Evolutionary conservation across 139 green algal species (phyloP), one percentile per base, ranked within the genome.

Genomic region (Pleodorina starrii): DNA sequence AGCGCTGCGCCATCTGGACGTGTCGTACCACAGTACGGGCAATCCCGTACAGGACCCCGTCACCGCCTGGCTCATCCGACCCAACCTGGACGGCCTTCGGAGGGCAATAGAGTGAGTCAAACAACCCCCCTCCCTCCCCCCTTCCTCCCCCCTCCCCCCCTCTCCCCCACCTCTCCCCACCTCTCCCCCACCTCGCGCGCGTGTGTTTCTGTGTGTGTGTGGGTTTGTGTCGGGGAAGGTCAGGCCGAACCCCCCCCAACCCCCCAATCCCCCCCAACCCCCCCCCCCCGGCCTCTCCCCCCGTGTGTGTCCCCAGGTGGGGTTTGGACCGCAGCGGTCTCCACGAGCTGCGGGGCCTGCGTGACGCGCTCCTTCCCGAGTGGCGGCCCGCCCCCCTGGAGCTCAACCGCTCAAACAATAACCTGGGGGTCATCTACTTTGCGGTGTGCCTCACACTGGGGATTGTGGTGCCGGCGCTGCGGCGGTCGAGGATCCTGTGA

Each of bases 11-110:
- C 93, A 92, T 44, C 80, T 98, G 57, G 80, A 95, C n/a, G 84
- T 98, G 27, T 93, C 91, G 9, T 98, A 93, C 89, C 91, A 97
- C 89, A 48, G 68, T 29, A 95, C 94, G 35, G 54, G 51, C 25
- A 84, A 66, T 48, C 44, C 82, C 36, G 40, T 81, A 5, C 23
- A 32, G 0, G 35, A 85, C 35, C 54, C 27, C 40, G 51, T 92
- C 16, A 75, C 17, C 1, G 16, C 50, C 35, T 91, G 74, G 25
- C 42, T 91, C 60, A 74, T 91, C 59, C 25, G 51, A 11, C 90
- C 90, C 38, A 54, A 71, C 48, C 43, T 88, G n/a, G 50, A 32
- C 25, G 63, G 14, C 1, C 40, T 90, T 3, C 44, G 68, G 2
- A 16, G 48, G 6, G 69, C 84, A 1, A n/a, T 82, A 68, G 14